Conservation (phyloP, 2,329 filamentous ascomycete species). For the Pseudogymnoascus sp. region DNA sequence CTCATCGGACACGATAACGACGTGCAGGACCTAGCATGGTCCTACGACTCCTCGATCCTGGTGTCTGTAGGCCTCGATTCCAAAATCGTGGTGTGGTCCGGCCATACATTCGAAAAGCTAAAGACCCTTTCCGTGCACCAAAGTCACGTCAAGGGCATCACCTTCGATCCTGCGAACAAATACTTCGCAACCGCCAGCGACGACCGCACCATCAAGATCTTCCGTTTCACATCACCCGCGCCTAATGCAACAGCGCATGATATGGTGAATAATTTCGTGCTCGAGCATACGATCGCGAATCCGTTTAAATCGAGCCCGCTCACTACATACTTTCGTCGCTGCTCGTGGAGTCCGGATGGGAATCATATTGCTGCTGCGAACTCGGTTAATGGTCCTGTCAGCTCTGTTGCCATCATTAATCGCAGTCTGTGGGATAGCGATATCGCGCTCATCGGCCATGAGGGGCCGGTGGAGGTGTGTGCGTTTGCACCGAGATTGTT, state of each 20-base stretch:
- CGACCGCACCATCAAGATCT: constrained; percentile 93
- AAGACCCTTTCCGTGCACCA: constrained; percentile 90
- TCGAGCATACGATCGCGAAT: constrained; percentile 81
- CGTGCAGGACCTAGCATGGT: constrained; percentile 96
- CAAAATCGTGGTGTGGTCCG: constrained; percentile 97
- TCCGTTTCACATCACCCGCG: constrained; percentile 82
- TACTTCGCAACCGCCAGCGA: constrained; percentile 98
- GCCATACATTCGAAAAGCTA: constrained; percentile 94
- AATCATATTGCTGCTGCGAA: constrained; percentile 96
- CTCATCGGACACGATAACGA: constrained; percentile 97
- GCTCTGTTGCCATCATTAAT: constrained; percentile 92
- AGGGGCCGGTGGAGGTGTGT: constrained; percentile 94
- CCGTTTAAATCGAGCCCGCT: constrained; percentile 88
- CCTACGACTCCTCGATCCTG: constrained; percentile 86
- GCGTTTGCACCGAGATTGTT: constrained; percentile 93
- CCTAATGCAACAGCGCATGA: constrained; percentile 92
- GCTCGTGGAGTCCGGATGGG: constrained; percentile 96
- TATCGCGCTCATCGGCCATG: constrained; percentile 94
- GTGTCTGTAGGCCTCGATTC: constrained; percentile 96
- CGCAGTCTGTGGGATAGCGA: constrained; percentile 89
- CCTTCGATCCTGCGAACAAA: constrained; percentile 97
- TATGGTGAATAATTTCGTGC: constrained; percentile 90
- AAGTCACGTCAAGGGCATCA: constrained; percentile 97
- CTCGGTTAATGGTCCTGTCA: constrained; percentile 93
- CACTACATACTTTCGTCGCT: constrained; percentile 92